Conservation (phyloP, 352 stramenopile genomes). For the Achlya hypogyna region DNA sequence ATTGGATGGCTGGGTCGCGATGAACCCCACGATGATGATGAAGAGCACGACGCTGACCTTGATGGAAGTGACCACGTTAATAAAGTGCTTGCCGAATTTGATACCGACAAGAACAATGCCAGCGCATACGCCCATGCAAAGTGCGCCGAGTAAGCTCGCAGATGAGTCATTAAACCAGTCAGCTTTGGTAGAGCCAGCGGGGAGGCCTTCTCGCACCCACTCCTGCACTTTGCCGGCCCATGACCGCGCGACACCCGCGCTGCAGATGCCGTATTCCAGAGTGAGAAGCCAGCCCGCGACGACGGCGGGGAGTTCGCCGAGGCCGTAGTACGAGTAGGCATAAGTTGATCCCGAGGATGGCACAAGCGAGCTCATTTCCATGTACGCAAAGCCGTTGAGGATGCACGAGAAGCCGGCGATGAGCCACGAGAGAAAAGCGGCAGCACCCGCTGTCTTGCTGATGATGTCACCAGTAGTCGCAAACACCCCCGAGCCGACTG, state of each 20-base stretch:
- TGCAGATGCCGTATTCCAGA: conserved; percentile 56
- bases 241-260: conserved; percentile 47
- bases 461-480: conserved; percentile 34
- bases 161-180: conserved; percentile 15
- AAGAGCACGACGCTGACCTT: conserved; percentile 45
- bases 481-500: conserved; percentile 40
- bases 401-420: conserved; percentile 34
- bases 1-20: conserved; percentile 38
- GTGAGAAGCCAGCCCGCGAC: conserved; percentile 40
- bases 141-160: conserved; percentile 23
- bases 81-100: conserved; percentile 39
- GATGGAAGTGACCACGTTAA: conserved; percentile 37
- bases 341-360: conserved; percentile 57
- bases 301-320: conserved; percentile 66
- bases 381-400: conserved; percentile 37
- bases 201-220: conserved; percentile 28
- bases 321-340: conserved; percentile 50
- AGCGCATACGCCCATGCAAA: conserved; percentile 30
- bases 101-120: conserved; percentile 32
- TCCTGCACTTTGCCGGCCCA: conserved; percentile 67
- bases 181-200: not conserved
- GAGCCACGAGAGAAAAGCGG: conserved; percentile 32
- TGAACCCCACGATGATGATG: conserved; percentile 53
- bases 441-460: conserved; percentile 27
- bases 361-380: conserved; percentile 41